Evolutionary conservation across 495 filamentous ascomycete species (phyloP).

Genomic region (Aspergillus indologenus): DNA sequence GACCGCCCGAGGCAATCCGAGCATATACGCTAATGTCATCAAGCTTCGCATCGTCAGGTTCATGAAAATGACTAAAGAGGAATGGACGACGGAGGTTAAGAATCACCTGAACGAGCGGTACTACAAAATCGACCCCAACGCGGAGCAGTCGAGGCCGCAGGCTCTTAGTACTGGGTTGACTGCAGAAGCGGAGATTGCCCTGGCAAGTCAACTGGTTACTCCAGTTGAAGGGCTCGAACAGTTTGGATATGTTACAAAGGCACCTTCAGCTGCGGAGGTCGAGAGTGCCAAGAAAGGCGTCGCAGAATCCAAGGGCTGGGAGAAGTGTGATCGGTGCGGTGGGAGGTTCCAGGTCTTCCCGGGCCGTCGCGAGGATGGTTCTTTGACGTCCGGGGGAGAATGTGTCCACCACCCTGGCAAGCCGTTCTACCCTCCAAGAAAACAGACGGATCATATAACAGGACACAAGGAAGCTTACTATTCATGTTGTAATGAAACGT

Average conservation of each 20-base stretch:
- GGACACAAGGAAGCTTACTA: constrained; percentile 54
- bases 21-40: constrained; percentile 77
- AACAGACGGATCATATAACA: constrained; percentile 46
- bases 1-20: constrained; percentile 58
- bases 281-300: constrained; percentile 61
- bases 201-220: constrained; percentile 58
- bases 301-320: constrained; percentile 66
- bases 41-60: constrained; percentile 72
- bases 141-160: constrained; percentile 23
- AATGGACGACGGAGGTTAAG: constrained; percentile 58
- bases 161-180: constrained; percentile 65
- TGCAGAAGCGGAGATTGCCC: constrained; percentile 60
- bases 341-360: constrained; percentile 91
- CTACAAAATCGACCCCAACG: constrained; percentile 35
- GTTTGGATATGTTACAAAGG: constrained; percentile 70
- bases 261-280: constrained; percentile 60
- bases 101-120: constrained; percentile 41
- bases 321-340: constrained; percentile 82
- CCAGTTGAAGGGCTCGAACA: constrained; percentile 55
- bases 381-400: constrained; percentile 67
- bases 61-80: constrained; percentile 63
- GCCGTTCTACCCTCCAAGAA: constrained; percentile 48
- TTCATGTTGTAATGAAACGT: constrained; percentile 70
- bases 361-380: constrained; percentile 77
- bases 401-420: constrained; percentile 79